Conservation (phyloP, 2,329 filamentous ascomycete genomes). For the Teratosphaeria pseudoeucalypti region DNA sequence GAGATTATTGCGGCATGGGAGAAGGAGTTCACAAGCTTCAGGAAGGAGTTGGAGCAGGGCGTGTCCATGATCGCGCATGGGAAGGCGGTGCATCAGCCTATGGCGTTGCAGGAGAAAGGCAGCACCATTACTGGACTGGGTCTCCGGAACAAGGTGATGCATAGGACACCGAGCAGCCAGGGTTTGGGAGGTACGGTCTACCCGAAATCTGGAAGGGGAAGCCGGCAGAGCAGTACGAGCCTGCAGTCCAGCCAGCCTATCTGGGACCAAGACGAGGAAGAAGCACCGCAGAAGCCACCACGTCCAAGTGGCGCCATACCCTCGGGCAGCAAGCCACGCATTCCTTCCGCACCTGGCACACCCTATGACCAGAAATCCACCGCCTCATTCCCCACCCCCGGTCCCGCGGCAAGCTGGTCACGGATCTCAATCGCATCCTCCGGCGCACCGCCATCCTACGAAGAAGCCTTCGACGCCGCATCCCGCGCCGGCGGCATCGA, state of each 20-base stretch:
- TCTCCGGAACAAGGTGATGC: constrained; percentile 29
- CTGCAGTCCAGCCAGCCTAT: not conserved
- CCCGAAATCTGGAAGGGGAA: not conserved
- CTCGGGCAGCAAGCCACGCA: constrained; percentile 16
- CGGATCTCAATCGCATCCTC: constrained; percentile 10
- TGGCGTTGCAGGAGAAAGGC: constrained; percentile 34
- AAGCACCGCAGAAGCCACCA: constrained; percentile 23
- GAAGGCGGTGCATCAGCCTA: constrained; percentile 52
- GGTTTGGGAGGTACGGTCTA: not conserved
- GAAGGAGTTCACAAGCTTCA: constrained; percentile 50
- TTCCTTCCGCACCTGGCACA: constrained; percentile 7
- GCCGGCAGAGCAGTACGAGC: not conserved
- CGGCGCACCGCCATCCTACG: constrained; percentile 5
- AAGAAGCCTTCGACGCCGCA: constrained; percentile 14
- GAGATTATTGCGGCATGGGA: constrained; percentile 60
- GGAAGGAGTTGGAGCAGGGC: constrained; percentile 53
- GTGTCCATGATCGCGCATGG: constrained; percentile 55
- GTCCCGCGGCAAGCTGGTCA: constrained; percentile 3
- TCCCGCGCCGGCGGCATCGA: constrained; percentile 16
- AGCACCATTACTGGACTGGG: constrained; percentile 38
- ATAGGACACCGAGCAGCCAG: constrained; percentile 1
- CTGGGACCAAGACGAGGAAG: constrained; percentile 21
- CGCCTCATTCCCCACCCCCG: constrained; percentile 6
- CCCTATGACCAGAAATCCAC: constrained; percentile 15
- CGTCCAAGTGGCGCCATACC: constrained; percentile 18